phyloP scores from a whole-genome alignment of 106 monocot species.

The Chionographis japonica region DNA sequence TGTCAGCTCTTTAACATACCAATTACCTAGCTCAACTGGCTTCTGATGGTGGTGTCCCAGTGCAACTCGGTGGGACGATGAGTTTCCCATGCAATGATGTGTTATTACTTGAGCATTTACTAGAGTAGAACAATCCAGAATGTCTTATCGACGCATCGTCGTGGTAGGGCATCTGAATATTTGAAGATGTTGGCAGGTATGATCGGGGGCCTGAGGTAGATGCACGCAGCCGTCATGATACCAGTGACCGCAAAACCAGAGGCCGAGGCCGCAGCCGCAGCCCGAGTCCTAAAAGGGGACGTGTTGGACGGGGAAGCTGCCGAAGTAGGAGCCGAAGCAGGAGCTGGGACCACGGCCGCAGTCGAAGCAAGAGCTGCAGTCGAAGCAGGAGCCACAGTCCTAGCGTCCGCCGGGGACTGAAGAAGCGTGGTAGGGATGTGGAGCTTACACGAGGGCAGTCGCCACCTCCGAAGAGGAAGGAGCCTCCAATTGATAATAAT shows the following conservation, averaged over 20 bases:
- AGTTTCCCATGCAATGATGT: too few species aligned
- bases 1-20: too few species aligned
- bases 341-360: conserved; percentile 4
- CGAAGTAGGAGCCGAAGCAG: conserved; percentile 16
- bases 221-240: background rate
- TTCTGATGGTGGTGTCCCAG: too few species aligned
- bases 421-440: background rate
- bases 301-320: background rate
- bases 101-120: too few species aligned
- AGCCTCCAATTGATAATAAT: background rate
- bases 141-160: too few species aligned
- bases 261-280: conserved; percentile 14
- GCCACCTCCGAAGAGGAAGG: conserved; percentile 6
- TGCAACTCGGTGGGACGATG: too few species aligned
- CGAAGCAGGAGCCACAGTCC: conserved; percentile 2
- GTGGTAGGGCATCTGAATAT: too few species aligned
- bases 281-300: conserved; percentile 14
- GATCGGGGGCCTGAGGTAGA: conserved; percentile 8
- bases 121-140: too few species aligned
- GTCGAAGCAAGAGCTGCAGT: conserved; percentile 25
- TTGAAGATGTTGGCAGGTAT: conserved; percentile 6
- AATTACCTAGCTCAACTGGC: too few species aligned
- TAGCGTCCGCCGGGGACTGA: background rate
- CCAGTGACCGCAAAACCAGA: background rate
- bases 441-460: background rate